phyloP scores from a whole-genome alignment of 1,284 basidiomycete genomes.

The Ceratobasidium sp. region DNA sequence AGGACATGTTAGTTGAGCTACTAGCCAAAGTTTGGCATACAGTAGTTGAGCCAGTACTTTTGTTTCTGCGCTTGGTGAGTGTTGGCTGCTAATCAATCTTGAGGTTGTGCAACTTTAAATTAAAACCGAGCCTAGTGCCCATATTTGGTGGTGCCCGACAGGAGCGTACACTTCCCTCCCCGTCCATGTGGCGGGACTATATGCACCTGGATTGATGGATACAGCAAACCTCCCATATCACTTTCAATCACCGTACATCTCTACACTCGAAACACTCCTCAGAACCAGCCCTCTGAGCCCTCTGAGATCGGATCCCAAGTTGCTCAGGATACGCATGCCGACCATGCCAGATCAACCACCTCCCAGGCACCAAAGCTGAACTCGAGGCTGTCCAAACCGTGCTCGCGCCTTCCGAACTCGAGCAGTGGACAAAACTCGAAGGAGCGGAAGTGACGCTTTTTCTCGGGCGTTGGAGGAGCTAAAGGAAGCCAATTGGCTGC shows the following conservation, averaged over 20 bases:
- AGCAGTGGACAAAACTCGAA: neutral
- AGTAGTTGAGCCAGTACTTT: constrained; percentile 27
- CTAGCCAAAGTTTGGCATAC: constrained; percentile 16
- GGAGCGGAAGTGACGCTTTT: neutral
- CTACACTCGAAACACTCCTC: constrained; percentile 42
- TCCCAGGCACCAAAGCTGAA: constrained; percentile 8
- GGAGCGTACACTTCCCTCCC: constrained; percentile 43
- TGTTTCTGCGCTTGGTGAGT: neutral
- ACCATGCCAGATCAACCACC: constrained; percentile 1
- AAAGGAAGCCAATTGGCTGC: constrained; percentile 37
- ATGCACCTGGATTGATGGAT: too few relatives aligned
- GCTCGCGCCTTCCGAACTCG: neutral
- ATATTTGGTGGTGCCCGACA: constrained; percentile 41
- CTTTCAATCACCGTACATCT: constrained; percentile 46
- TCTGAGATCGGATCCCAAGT: neutral
- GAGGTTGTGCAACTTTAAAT: neutral
- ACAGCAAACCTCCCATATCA: constrained; percentile 40
- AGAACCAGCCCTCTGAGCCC: neutral
- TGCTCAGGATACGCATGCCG: constrained; percentile 10
- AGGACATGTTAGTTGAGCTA: neutral
- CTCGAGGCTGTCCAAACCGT: constrained; percentile 1
- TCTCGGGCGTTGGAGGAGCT: neutral
- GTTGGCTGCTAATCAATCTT: neutral
- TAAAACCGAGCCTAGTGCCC: constrained; percentile 32
- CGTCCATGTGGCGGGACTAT: constrained; percentile 45